Base-by-base conservation (phyloP, 768 basidiomycete genomes). In the Rickenella mellea region DNA sequence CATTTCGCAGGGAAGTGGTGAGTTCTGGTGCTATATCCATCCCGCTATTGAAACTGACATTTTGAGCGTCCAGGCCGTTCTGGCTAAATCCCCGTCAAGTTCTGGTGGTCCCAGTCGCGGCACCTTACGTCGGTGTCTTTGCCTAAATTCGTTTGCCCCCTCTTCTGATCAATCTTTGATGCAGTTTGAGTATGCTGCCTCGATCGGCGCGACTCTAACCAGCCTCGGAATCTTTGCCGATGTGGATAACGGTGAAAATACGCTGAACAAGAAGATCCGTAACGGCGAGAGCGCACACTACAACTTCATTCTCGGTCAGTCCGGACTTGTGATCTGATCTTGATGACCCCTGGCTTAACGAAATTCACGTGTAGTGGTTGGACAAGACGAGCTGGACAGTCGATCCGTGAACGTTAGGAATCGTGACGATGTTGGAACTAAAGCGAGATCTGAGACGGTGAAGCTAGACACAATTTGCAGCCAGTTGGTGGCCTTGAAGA, bases 11-110 rank as follows among this genome's bases (percentile, higher is more conserved):
- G 96, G 9, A 98, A 97, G 68, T 99, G 96, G 94, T 88, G 52
- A 27, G 77, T 66, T 11, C 8, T 22, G 8, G 5, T 0, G 11
- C 19, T 27, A n/a, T 36, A 22, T 25, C 20, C 5, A 26, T 19
- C 20, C n/a, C 1, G 15, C 17, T 15, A 14, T 15, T 14, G 20
- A 36, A 9, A n/a, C 14, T 17, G 29, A 8, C 10, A 11, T 8
- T 22, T 11, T 12, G 5, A 12, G 19, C 29, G 27, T 43, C 17
- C 46, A 90, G 89, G 90, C 96, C 96, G 2, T 96, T 98, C 73
- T 99, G 96, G 96, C 55, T 98, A 39, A 92, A 88, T 0, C 96
- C 96, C n/a, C 76, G 96, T 27, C 96, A 98, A 64, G 81, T 94
- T 22, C 66, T 96, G 15, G 85, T 98, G 44, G 86, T 99, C 38